Evolutionary conservation across 2,329 filamentous ascomycete species (phyloP).

Genomic region (Tolypocladium tropicale): DNA sequence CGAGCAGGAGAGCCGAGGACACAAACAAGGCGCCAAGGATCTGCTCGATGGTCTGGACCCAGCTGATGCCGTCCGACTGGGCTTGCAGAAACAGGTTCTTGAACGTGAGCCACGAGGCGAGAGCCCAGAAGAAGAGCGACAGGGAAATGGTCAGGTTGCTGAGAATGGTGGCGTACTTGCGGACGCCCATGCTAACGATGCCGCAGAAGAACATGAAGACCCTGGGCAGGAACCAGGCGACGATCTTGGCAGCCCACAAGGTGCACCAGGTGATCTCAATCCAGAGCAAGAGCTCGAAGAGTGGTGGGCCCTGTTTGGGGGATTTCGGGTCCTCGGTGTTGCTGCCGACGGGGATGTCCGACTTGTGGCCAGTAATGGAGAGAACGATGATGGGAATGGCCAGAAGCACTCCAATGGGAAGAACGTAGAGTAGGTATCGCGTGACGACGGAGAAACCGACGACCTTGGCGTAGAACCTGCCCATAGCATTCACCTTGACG

Average conservation of each 20-base stretch:
- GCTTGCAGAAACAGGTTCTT: conserved; percentile 36
- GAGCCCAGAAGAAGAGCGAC: conserved; percentile 58
- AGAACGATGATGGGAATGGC: conserved; percentile 52
- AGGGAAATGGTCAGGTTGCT: conserved; percentile 54
- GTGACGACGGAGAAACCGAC: conserved; percentile 53
- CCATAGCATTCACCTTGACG: conserved; percentile 52
- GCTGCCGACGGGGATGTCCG: conserved; percentile 27
- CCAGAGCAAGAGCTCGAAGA: conserved; percentile 58
- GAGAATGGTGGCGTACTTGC: conserved; percentile 60
- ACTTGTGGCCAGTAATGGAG: conserved; percentile 28
- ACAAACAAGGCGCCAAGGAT: conserved; percentile 59
- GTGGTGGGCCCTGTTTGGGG: conserved; percentile 29
- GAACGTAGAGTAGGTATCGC: conserved; percentile 57
- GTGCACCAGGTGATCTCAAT: conserved; percentile 58
- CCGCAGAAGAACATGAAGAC: conserved; percentile 61
- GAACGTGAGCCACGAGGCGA: conserved; percentile 53
- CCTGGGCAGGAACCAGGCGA: conserved; percentile 48
- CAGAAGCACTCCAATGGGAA: conserved; percentile 51
- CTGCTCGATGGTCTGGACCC: conserved; percentile 49
- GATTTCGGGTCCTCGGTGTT: conserved; percentile 2
- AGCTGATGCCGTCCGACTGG: conserved; percentile 28
- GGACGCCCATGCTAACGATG: conserved; percentile 57
- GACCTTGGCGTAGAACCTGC: conserved; percentile 54
- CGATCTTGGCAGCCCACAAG: conserved; percentile 57
- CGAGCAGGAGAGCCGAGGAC: conserved; percentile 59